Evolutionary conservation across 169 alveolate species (phyloP), one percentile per base, ranked within the genome.

Genomic region (Plasmodium vivax): DNA sequence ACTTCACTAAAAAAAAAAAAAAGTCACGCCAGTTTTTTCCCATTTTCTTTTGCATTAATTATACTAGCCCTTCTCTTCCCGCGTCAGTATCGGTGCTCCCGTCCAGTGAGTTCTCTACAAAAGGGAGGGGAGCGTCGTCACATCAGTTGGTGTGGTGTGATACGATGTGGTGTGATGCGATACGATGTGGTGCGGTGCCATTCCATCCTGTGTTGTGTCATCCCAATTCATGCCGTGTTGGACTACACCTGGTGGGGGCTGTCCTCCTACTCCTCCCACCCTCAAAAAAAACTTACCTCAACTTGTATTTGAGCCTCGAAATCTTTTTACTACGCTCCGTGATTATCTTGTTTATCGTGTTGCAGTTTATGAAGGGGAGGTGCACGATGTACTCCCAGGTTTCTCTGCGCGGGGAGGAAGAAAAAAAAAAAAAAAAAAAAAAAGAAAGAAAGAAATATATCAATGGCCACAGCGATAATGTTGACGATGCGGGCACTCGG

Each of bases 321-420:
- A 90, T 81, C 38, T 80, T 90, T 81, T 90, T 90, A 47, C 94
- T 82, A 30, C 83, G 82, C 47, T 72, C 94, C n/a, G 71, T 54
- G 16, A 90, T 51, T 27, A 90, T 90, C 74, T 90, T 90, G 54
- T 90, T 43, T 68, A 90, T 90, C 84, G 72, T 90, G 74, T 90
- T 90, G 47, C 94, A 90, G 32, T 90, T 90, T 80, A 90, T 90
- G 75, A 90, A 90, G 23, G 94, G 94, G 62, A 90, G 62, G 91
- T 90, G 94, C 6, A 90, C 94, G 47, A 90, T 90, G 62, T 90
- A 90, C 62, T 90, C 94, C 94, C 94, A 90, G 0, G 94, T 90
- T 54, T 90, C 94, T 81, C 94, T 90, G 34, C 71, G 14, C 43
- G 12, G 73, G 43, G 10, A 4, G 75, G 32, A 47, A 81, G 6